Conservation (phyloP, 441 rosid genomes). For the Adansonia grandidieri region DNA sequence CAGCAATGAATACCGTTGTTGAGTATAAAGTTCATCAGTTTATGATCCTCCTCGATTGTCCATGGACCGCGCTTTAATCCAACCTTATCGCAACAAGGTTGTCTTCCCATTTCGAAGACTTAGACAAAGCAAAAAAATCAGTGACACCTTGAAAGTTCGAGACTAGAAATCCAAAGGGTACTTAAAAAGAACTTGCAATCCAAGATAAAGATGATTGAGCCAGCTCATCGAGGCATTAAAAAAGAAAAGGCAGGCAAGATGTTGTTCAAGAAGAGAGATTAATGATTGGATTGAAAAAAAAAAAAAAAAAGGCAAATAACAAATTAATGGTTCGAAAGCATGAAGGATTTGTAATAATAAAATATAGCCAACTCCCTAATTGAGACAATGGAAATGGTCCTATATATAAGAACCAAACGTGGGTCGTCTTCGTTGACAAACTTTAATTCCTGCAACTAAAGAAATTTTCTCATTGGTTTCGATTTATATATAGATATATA, state of each 20-base stretch:
- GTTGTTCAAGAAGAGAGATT: slow-evolving; percentile 41
- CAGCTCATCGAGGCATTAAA: slow-evolving; percentile 44
- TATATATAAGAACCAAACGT: slow-evolving; percentile 35
- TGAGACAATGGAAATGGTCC: slow-evolving; percentile 38
- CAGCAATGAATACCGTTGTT: slow-evolving; percentile 93
- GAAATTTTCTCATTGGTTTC: slow-evolving; percentile 19
- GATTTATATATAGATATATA: neutral
- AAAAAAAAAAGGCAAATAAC: neutral
- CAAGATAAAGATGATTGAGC: slow-evolving; percentile 42
- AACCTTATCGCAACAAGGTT: slow-evolving; percentile 90
- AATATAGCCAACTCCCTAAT: slow-evolving; percentile 30
- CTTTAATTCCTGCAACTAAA: slow-evolving; percentile 21
- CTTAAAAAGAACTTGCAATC: slow-evolving; percentile 31
- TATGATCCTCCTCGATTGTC: slow-evolving; percentile 93
- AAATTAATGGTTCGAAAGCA: slow-evolving; percentile 12
- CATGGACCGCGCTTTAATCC: slow-evolving; percentile 95
- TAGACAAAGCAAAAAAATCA: neutral
- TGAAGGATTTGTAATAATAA: slow-evolving; percentile 27
- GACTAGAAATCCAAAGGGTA: slow-evolving; percentile 5
- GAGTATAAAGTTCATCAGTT: slow-evolving; percentile 78
- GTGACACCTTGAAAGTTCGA: neutral
- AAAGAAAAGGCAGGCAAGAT: slow-evolving; percentile 26
- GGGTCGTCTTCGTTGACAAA: slow-evolving; percentile 51
- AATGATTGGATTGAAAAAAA: slow-evolving; percentile 42
- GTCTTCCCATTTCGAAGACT: slow-evolving; percentile 67